Evolutionary conservation across 176 grass and related monocot species (phyloP).

Genomic region (Aegilops tauschii): DNA sequence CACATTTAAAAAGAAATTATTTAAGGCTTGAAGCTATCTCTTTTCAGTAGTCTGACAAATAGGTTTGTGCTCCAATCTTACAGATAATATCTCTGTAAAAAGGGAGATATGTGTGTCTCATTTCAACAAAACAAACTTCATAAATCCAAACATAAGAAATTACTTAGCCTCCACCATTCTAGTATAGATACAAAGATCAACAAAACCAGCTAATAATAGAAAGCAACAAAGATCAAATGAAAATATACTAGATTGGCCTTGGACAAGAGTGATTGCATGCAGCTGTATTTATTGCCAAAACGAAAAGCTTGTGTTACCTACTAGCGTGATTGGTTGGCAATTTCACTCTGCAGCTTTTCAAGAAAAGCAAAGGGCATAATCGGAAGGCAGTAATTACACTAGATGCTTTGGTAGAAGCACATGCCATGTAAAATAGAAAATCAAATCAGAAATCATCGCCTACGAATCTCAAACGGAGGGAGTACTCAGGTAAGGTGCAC

Average conservation of each 20-base stretch:
- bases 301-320: neutral
- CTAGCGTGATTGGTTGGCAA: neutral
- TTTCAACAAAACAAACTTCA: constrained; percentile 4
- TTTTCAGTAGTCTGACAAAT: constrained; percentile 1
- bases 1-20: constrained; percentile 9
- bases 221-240: neutral
- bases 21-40: neutral
- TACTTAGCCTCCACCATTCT: neutral
- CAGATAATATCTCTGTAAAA: neutral
- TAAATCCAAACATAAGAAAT: constrained; percentile 12
- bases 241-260: neutral
- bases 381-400: neutral
- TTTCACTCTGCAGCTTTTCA: neutral
- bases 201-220: neutral
- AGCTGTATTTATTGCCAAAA: neutral
- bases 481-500: neutral
- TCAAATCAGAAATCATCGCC: neutral
- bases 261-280: neutral
- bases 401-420: neutral
- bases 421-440: constrained; percentile 2
- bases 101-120: neutral
- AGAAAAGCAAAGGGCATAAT: neutral
- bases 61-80: neutral
- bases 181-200: neutral
- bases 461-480: neutral